Percentiles rank a stretch among this genome's conserved stretches.
phyloP scores from a whole-genome alignment of 768 basidiomycete species.

The Lactarius sanguifluus region DNA sequence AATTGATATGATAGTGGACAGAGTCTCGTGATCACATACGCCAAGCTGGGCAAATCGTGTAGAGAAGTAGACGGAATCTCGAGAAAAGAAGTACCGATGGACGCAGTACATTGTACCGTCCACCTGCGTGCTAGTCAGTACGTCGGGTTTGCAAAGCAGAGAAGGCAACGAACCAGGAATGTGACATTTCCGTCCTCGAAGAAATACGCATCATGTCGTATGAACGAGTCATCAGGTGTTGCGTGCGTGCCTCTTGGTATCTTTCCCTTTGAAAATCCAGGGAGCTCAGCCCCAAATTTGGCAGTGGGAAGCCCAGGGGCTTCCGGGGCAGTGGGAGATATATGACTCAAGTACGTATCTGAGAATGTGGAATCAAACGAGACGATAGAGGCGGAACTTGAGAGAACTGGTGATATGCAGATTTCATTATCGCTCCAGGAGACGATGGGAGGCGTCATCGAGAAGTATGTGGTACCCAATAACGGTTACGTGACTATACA shows the following conservation, averaged over 20 bases:
- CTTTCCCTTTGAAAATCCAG: background rate
- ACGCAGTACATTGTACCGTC: slow-evolving; percentile 15
- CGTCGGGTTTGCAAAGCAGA: background rate
- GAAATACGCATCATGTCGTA: slow-evolving; percentile 21
- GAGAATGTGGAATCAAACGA: slow-evolving; percentile 6
- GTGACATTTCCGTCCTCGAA: slow-evolving; percentile 26
- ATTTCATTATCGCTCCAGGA: background rate
- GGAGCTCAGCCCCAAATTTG: no score
- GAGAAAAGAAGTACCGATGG: slow-evolving; percentile 25
- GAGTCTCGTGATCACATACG: slow-evolving; percentile 10
- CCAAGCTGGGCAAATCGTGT: slow-evolving; percentile 1
- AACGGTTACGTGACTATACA: no score
- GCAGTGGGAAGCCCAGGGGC: background rate
- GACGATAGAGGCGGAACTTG: slow-evolving; percentile 8
- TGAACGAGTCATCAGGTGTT: background rate
- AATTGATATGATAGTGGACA: slow-evolving; percentile 11
- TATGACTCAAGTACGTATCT: background rate
- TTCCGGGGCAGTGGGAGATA: background rate
- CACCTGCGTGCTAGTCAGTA: background rate
- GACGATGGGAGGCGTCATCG: slow-evolving; percentile 12
- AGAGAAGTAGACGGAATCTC: slow-evolving; percentile 21
- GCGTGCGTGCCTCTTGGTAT: background rate
- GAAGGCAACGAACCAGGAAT: slow-evolving; percentile 16
- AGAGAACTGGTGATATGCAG: background rate
- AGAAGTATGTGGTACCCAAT: no score